Conservation (phyloP, 371 early-diverging fungal species). For the Blakeslea trispora region DNA sequence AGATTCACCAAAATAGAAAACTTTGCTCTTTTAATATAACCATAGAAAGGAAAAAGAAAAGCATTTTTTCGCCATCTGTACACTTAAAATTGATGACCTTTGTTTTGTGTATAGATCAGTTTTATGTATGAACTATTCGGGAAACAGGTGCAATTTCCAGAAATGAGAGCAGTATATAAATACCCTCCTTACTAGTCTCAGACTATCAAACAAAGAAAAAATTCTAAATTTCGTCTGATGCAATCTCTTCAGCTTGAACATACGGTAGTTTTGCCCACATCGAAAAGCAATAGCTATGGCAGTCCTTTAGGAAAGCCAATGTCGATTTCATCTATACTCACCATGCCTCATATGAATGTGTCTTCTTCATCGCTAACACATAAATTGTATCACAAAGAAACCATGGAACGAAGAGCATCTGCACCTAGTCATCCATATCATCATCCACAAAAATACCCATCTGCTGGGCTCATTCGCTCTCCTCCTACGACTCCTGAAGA, state of each 20-base stretch:
- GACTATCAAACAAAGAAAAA: no score
- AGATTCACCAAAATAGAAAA: no score
- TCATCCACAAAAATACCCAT: slow-evolving; percentile 13
- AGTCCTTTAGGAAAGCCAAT: slow-evolving; percentile 30
- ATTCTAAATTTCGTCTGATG: no score
- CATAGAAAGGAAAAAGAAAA: slow-evolving; percentile 22
- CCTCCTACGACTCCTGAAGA: slow-evolving; percentile 45
- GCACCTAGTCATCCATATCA: slow-evolving; percentile 22
- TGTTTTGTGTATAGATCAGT: slow-evolving; percentile 6
- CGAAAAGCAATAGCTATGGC: slow-evolving; percentile 9
- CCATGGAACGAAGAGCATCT: slow-evolving; percentile 26
- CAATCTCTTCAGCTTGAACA: no score
- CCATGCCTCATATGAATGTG: slow-evolving; percentile 27
- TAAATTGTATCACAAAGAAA: slow-evolving; percentile 18
- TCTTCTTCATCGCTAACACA: slow-evolving; percentile 13
- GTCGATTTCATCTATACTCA: slow-evolving; percentile 45
- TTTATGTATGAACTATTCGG: no score
- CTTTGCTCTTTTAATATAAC: slow-evolving; percentile 24
- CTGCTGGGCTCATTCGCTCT: slow-evolving; percentile 23
- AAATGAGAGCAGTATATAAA: slow-evolving; percentile 17
- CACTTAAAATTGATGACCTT: slow-evolving; percentile 1
- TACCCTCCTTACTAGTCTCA: not conserved
- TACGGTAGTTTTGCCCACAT: slow-evolving; percentile 14
- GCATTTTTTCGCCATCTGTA: no score
- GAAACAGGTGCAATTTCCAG: no score